phyloP scores from a whole-genome alignment of 169 alveolate species.

The Cryptosporidium viatorum region DNA sequence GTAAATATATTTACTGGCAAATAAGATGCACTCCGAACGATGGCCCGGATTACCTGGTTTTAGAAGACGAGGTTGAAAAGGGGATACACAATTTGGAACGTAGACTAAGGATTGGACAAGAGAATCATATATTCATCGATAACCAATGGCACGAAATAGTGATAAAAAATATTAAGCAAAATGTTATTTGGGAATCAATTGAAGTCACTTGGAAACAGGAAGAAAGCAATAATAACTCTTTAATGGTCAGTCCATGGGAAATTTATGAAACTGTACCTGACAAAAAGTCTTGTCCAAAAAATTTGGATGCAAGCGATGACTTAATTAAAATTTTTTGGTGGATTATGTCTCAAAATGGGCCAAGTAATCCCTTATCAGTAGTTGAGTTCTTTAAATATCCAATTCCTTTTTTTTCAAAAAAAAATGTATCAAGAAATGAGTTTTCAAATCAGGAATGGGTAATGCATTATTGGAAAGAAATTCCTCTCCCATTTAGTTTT shows the following conservation, averaged over 20 bases:
- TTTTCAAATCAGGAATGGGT: constrained; percentile 79
- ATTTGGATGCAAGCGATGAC: constrained; percentile 20
- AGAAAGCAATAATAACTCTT: not conserved
- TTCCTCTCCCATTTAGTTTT: constrained; percentile 79
- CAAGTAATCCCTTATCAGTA: constrained; percentile 21
- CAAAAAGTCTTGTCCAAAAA: not conserved
- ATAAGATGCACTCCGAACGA: constrained; percentile 43
- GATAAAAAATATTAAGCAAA: constrained; percentile 13
- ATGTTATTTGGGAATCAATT: constrained; percentile 45
- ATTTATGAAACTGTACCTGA: constrained; percentile 44
- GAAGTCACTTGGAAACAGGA: constrained; percentile 45
- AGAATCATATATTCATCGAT: constrained; percentile 17
- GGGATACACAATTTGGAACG: constrained; percentile 33
- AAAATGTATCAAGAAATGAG: constrained; percentile 31
- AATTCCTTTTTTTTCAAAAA: constrained; percentile 56
- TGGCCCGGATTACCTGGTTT: constrained; percentile 66
- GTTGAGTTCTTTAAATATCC: constrained; percentile 49
- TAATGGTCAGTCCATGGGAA: constrained; percentile 72
- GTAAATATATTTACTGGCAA: constrained; percentile 34
- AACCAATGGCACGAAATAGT: constrained; percentile 57
- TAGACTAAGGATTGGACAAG: constrained; percentile 30
- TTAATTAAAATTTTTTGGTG: constrained; percentile 36
- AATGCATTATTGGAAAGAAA: constrained; percentile 76
- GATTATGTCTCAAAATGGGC: constrained; percentile 23
- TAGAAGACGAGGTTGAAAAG: constrained; percentile 45